Percentiles rank a stretch among this genome's conserved stretches.
phyloP scores from a whole-genome alignment of 139 green algal genomes.

The Picochlorum sp. region DNA sequence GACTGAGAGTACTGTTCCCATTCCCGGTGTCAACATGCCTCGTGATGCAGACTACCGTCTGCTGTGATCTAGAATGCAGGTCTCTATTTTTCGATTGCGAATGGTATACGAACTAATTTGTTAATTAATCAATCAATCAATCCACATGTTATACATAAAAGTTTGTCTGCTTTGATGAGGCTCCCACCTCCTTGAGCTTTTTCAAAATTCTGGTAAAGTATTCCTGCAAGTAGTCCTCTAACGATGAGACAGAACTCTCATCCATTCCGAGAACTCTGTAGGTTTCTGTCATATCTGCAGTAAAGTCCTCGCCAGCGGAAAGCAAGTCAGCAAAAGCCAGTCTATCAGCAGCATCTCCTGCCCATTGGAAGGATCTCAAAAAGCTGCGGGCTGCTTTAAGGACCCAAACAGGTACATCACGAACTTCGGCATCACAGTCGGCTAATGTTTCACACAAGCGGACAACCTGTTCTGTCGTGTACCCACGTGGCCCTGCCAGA shows the following conservation, averaged over 20 bases:
- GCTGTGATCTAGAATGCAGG: background rate
- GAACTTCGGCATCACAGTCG: constrained; percentile 67
- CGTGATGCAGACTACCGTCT: background rate
- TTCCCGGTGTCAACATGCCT: constrained; percentile 24
- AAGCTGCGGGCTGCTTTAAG: constrained; percentile 69
- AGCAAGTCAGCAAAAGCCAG: constrained; percentile 92
- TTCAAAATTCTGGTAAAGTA: constrained; percentile 94
- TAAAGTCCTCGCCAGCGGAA: constrained; percentile 72
- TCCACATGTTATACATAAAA: constrained; percentile 77
- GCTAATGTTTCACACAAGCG: constrained; percentile 84
- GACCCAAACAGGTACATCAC: constrained; percentile 81
- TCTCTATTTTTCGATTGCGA: background rate
- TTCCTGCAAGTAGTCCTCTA: constrained; percentile 87
- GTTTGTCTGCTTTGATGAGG: constrained; percentile 72
- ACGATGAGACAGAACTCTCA: constrained; percentile 50
- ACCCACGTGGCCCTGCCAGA: constrained; percentile 83
- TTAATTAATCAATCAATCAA: background rate
- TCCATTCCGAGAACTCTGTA: constrained; percentile 86
- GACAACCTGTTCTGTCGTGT: constrained; percentile 86
- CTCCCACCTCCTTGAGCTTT: constrained; percentile 98
- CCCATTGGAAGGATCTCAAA: constrained; percentile 86
- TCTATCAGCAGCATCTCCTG: constrained; percentile 82
- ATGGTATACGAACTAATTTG: background rate
- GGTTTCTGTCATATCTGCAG: constrained; percentile 82
- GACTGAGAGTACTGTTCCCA: constrained; percentile 32